Evolutionary conservation across 2,329 filamentous ascomycete genomes (phyloP), one percentile per base, ranked within the genome.

Genomic region (Pseudopyrenochaeta lycopersici): DNA sequence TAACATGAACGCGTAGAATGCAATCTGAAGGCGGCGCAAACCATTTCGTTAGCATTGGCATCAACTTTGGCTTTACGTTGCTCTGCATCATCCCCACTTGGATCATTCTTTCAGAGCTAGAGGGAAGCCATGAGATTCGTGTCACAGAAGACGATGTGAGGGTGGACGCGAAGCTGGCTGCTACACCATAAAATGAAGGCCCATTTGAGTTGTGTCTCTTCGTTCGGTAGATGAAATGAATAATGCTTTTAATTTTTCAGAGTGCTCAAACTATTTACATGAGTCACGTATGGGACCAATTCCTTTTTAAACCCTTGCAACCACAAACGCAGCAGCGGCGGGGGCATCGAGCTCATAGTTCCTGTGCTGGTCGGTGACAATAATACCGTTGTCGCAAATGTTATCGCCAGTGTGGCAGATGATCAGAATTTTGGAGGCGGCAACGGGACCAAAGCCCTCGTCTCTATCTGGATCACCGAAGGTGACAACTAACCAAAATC

Each of bases 391-490:
- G 2, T 67, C 62, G 40, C 68, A 76, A 38, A 76, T 76, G 50
- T 72, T 67, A 42, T 76, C 75, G 10, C 70, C 67, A 2, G 49
- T 44, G 43, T 76, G 73, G 60, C 74, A 77, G 51, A 76, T 71
- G 38, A 72, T 70, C 21, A 71, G 56, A 5, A 67, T 60, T 49
- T 73, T 75, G n/a, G 64, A 62, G 3, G 63, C 42, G 12, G 66
- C 49, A 29, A 76, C 62, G 17, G 43, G 54, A 11, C 69, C 70
- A 12, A 76, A 70, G 2, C 62, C 48, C 52, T 73, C 61, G 18
- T 70, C 67, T 10, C 66, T 60, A 39, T 76, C 67, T 21, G 74
- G 67, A 54, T 77, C 75, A 14, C 74, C 75, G 41, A 76, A 77
- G 20, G 72, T 71, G 10, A 75, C 71, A 30, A 73, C 72, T 67